Evolutionary conservation across 2,329 filamentous ascomycete species (phyloP).

Genomic region (Phoma sp.): DNA sequence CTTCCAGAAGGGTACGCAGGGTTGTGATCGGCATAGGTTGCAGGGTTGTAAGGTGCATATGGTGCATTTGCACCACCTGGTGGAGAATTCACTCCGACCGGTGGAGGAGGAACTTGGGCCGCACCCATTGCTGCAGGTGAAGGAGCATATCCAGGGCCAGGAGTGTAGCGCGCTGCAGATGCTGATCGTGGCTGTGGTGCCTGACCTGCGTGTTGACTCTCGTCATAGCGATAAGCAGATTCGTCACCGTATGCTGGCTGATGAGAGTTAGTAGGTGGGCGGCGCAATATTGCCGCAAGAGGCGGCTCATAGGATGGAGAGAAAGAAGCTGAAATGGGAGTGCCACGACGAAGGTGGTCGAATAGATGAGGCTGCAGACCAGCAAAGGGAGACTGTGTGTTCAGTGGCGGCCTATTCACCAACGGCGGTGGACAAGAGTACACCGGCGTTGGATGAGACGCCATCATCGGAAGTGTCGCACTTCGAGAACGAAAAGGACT

Average conservation of each 20-base stretch:
- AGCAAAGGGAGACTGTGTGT: constrained; percentile 22
- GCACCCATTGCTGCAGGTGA: constrained; percentile 32
- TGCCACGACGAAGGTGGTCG: constrained; percentile 33
- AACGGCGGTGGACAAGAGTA: constrained; percentile 31
- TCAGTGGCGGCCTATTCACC: constrained; percentile 31
- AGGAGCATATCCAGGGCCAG: constrained; percentile 41
- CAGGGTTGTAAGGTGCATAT: constrained; percentile 43
- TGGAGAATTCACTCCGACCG: constrained; percentile 29
- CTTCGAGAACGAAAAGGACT: constrained; percentile 39
- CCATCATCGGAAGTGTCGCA: constrained; percentile 34
- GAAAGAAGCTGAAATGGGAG: constrained; percentile 41
- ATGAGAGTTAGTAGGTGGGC: constrained; percentile 42
- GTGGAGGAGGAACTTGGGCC: constrained; percentile 32
- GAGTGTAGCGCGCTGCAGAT: constrained; percentile 41
- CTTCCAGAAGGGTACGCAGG: constrained; percentile 30
- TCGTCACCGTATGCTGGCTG: constrained; percentile 32
- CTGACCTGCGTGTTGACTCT: constrained; percentile 12
- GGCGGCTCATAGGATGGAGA: constrained; percentile 48
- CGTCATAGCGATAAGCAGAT: constrained; percentile 15
- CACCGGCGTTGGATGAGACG: constrained; percentile 30
- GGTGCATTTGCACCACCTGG: constrained; percentile 2
- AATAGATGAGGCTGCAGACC: constrained; percentile 25
- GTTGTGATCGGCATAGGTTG: constrained; percentile 34
- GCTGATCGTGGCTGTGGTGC: constrained; percentile 23
- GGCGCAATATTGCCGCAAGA: constrained; percentile 42